Evolutionary conservation across 345 rosid genomes (phyloP).

Genomic region (Lumnitzera racemosa): DNA sequence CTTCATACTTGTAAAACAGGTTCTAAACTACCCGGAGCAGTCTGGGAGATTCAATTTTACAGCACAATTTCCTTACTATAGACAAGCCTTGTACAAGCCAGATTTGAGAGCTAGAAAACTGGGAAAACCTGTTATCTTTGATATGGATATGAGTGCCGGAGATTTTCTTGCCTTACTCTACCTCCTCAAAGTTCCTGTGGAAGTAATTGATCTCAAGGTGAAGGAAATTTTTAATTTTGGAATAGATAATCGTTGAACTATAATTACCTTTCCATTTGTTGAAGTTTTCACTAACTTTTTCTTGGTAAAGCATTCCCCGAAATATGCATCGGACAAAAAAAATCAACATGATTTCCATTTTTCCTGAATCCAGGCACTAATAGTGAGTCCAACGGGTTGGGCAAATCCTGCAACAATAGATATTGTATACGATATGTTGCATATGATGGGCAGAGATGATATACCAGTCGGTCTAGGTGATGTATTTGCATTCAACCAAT

Average conservation of each 20-base stretch:
- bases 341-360: slow-evolving; percentile 4
- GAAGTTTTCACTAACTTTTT: no score
- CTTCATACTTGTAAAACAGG: slow-evolving; percentile 25
- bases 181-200: slow-evolving; percentile 75
- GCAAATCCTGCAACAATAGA: slow-evolving; percentile 92
- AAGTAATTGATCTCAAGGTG: slow-evolving; percentile 69
- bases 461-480: slow-evolving; percentile 79
- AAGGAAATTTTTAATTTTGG: no score
- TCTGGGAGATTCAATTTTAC: slow-evolving; percentile 66
- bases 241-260: no score
- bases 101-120: slow-evolving; percentile 34
- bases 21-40: slow-evolving; percentile 51
- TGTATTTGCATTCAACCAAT: slow-evolving; percentile 59
- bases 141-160: slow-evolving; percentile 97
- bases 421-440: slow-evolving; percentile 71
- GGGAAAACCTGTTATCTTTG: slow-evolving; percentile 77
- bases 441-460: slow-evolving; percentile 99
- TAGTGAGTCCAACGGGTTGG: slow-evolving; percentile 90
- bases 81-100: slow-evolving; percentile 50
- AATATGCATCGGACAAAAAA: not conserved
- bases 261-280: no score
- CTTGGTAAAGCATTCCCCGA: not conserved
- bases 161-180: slow-evolving; percentile 78
- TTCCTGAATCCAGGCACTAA: slow-evolving; percentile 48
- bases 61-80: slow-evolving; percentile 66